A percentile compares a stretch with the other conserved stretches of the same genome.
These are phyloP conservation scores for Marsdenia floribunda DNA, from an alignment of 257 asterid species.

Conservation along the genomic window DNA sequence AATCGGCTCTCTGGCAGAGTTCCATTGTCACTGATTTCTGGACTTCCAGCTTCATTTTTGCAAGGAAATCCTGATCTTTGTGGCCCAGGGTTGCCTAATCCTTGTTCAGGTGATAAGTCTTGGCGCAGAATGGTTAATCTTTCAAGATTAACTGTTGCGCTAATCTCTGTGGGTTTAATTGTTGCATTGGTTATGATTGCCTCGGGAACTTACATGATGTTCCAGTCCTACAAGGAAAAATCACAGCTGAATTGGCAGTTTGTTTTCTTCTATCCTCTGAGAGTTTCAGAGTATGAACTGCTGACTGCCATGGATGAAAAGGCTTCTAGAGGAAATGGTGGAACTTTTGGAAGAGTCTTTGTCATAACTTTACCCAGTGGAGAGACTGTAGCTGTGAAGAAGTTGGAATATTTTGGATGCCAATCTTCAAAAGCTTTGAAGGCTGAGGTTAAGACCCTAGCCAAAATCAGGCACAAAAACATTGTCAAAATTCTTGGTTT, in stretches of 20 bases:
- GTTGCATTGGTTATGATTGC: constrained; percentile 35
- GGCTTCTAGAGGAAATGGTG: constrained; percentile 46
- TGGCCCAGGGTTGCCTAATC: constrained; percentile 60
- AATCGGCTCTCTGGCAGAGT: constrained; percentile 65
- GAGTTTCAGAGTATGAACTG: constrained; percentile 67
- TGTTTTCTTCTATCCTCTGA: constrained; percentile 75
- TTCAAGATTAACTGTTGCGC: constrained; percentile 41
- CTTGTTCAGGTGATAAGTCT: constrained; percentile 36
- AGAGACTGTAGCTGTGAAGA: constrained; percentile 65
- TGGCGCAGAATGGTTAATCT: constrained; percentile 24
- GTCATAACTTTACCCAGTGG: constrained; percentile 67
- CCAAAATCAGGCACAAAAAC: constrained; percentile 77
- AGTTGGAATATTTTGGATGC: constrained; percentile 36
- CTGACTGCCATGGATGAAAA: constrained; percentile 61
- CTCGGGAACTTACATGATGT: constrained; percentile 37
- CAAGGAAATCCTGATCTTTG: constrained; percentile 79
- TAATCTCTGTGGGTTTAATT: constrained; percentile 43
- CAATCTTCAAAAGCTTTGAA: constrained; percentile 57
- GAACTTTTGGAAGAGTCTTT: constrained; percentile 62
- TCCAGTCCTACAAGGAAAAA: constrained; percentile 30
- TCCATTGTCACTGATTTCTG: constrained; percentile 52
- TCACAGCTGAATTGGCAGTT: constrained; percentile 49
- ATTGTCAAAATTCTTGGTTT: constrained; percentile 68
- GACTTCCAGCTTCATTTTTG: constrained; percentile 77
- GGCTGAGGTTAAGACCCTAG: constrained; percentile 61